Conservation (phyloP, 2,329 filamentous ascomycete genomes). For the Thermomyces lanuginosus region DNA sequence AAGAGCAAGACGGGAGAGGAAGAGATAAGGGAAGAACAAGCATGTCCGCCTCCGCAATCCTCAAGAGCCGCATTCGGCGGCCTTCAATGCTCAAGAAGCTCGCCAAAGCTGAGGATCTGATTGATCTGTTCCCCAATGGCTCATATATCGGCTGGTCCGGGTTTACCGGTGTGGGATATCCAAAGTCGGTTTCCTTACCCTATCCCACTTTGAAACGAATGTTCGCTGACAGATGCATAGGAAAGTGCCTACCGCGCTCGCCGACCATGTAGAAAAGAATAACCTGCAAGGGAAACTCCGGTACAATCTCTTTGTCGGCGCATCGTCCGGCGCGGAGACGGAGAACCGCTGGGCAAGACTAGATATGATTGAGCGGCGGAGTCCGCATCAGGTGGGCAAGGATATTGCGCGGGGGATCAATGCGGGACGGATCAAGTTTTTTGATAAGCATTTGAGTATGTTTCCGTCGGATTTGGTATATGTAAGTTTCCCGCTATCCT, state of each 20-base stretch:
- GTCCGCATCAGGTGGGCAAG: slow-evolving; percentile 81
- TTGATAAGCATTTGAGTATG: slow-evolving; percentile 88
- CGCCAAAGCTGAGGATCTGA: slow-evolving; percentile 59
- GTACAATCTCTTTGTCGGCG: slow-evolving; percentile 76
- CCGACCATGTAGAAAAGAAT: slow-evolving; percentile 81
- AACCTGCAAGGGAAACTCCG: slow-evolving; percentile 66
- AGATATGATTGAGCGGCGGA: slow-evolving; percentile 77
- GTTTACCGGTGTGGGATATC: slow-evolving; percentile 80
- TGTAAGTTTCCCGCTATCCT: slow-evolving; percentile 23
- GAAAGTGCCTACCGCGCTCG: slow-evolving; percentile 68
- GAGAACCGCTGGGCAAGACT: slow-evolving; percentile 81
- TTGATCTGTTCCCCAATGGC: slow-evolving; percentile 67
- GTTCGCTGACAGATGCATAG: slow-evolving; percentile 26
- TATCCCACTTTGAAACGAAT: not conserved
- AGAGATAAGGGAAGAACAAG: no score
- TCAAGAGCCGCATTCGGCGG: slow-evolving; percentile 59
- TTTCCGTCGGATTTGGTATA: slow-evolving; percentile 78
- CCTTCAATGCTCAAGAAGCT: slow-evolving; percentile 69
- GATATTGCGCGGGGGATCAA: slow-evolving; percentile 83
- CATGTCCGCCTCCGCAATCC: slow-evolving; percentile 50
- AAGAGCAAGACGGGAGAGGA: no score
- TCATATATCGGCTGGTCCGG: slow-evolving; percentile 84
- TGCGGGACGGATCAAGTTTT: slow-evolving; percentile 74
- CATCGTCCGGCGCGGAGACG: slow-evolving; percentile 76
- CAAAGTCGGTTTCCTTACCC: slow-evolving; percentile 46